Evolutionary conservation across 2,329 filamentous ascomycete genomes (phyloP), one percentile per base, ranked within the genome.

Genomic region (Talaromyces sp.): DNA sequence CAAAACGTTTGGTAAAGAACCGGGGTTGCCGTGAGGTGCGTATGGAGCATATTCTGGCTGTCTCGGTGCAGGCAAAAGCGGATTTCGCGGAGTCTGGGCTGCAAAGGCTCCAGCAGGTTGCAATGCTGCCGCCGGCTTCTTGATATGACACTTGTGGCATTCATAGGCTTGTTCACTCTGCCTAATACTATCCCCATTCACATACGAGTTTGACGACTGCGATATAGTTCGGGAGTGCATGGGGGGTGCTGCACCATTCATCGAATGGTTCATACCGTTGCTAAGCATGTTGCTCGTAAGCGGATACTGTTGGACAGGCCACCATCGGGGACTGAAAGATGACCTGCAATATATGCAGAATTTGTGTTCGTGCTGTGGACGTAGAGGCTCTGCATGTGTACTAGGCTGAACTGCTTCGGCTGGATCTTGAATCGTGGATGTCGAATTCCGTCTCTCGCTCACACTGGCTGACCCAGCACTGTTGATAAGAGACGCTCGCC

Each of bases 121-220:
- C n/a, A 41, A 62, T 3, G 69, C 63, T 17, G 37, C 28, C 25
- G 31, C 37, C 11, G 64, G 62, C 58, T 80, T 80, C 31, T 75
- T 80, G 63, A 77, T 69, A 64, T 82, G 79, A 62, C 89, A 92
- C 70, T 89, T 89, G 73, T 92, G 89, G 66, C 89, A 92, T 71
- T 91, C 87, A 63, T 84, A 60, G 15, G 36, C 39, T 5, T 22
- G 25, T 7, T 54, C 53, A 33, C 40, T 43, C 40, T 43, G 45
- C n/a, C 21, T 39, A 21, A 21, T 15, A 21, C 22, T 31, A 31
- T 72, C 69, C 5, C 70, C 70, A 48, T 72, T 72, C n/a, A 51
- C 22, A 50, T 52, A 55, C 7, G 52, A 48, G 15, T 69, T 63
- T 11, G 62, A 60, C 56, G 64, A 43, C 56, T 69, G 64, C 48